phyloP scores from a whole-genome alignment of 108 stramenopile species.

The Cyclostephanos invisitatus region DNA sequence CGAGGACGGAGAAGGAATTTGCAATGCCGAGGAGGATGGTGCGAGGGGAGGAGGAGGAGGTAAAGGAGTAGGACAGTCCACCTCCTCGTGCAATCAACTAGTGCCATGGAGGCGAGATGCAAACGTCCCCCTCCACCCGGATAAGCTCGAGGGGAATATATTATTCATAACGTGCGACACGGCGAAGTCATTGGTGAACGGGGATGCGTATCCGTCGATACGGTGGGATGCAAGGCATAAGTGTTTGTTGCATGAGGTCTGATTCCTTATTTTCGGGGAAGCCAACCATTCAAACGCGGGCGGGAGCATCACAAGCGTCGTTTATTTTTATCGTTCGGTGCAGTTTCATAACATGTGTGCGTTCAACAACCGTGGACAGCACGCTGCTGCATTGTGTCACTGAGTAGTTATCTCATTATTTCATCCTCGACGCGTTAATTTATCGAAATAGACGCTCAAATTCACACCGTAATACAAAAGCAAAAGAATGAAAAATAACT shows the following conservation, averaged over 20 bases:
- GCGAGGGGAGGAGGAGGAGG: conserved; percentile 10
- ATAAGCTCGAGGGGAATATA: conserved; percentile 54
- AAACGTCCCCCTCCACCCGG: conserved; percentile 61
- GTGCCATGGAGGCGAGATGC: conserved; percentile 70
- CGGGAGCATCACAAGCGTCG: not conserved
- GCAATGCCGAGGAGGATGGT: conserved; percentile 10
- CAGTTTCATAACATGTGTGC: too few species aligned
- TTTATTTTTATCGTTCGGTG: not conserved
- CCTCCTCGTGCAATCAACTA: conserved; percentile 24
- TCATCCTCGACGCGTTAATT: too few species aligned
- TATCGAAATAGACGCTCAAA: too few species aligned
- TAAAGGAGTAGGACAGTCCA: conserved; percentile 23
- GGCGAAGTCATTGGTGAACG: conserved; percentile 53
- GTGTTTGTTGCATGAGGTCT: conserved; percentile 19
- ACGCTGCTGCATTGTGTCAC: too few species aligned
- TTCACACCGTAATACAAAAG: too few species aligned
- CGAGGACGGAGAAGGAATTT: conserved; percentile 4
- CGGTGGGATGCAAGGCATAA: conserved; percentile 43
- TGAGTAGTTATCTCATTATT: too few species aligned
- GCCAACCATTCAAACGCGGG: not conserved
- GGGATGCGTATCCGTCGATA: conserved; percentile 52
- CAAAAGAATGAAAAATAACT: not conserved
- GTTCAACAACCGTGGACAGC: too few species aligned
- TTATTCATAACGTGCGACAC: conserved; percentile 63
- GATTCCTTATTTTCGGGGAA: not conserved